Conservation (phyloP, 2,329 filamentous ascomycete species). For the Karstenula rhodostoma region DNA sequence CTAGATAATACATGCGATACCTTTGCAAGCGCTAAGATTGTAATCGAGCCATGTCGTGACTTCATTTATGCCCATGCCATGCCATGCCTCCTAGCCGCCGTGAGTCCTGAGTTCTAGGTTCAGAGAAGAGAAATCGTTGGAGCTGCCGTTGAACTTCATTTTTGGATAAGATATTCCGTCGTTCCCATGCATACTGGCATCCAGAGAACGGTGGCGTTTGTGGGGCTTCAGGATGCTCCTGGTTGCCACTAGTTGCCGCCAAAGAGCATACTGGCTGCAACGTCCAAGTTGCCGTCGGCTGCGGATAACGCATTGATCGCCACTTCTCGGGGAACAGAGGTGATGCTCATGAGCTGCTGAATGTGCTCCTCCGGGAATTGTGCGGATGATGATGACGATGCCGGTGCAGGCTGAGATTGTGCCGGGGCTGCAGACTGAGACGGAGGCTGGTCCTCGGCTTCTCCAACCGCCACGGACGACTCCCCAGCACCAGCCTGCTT, state of each 20-base stretch:
- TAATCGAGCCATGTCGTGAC: conserved; percentile 4
- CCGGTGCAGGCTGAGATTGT: conserved; percentile 2
- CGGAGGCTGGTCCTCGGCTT: conserved; percentile 1
- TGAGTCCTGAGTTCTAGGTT: background rate
- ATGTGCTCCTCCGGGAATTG: conserved; percentile 7
- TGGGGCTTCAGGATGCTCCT: background rate
- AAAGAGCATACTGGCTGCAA: conserved; percentile 1
- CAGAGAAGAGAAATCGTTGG: background rate
- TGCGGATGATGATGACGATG: background rate
- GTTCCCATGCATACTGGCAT: background rate
- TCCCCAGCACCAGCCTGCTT: conserved; percentile 58
- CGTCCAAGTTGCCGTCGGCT: conserved; percentile 7
- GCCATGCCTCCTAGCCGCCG: background rate
- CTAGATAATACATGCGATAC: conserved; percentile 13
- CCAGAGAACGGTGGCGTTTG: no score
- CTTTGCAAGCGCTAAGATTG: conserved; percentile 9
- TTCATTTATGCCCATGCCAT: background rate
- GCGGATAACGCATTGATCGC: conserved; percentile 3
- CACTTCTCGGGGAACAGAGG: conserved; percentile 1
- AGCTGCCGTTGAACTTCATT: background rate
- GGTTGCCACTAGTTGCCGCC: background rate
- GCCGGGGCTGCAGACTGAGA: background rate
- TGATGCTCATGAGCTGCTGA: conserved; percentile 8
- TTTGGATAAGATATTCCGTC: background rate
- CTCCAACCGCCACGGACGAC: conserved; percentile 29